Conservation (phyloP, 192 early-diverging fungal genomes). For the Podila epicladia region DNA sequence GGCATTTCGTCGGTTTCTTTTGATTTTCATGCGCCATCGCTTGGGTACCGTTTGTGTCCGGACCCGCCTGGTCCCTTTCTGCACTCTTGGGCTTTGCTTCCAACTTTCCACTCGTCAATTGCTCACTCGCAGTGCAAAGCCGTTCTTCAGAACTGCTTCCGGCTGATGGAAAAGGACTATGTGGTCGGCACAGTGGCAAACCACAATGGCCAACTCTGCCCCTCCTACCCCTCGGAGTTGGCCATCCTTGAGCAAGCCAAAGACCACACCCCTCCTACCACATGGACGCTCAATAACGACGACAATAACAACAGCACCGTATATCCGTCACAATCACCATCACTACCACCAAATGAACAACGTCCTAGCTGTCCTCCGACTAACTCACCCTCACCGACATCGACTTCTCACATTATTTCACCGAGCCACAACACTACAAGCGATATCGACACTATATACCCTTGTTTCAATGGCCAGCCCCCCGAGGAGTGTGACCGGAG, state of each 20-base stretch:
- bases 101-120: background rate
- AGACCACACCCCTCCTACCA: background rate
- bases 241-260: slow-evolving; percentile 35
- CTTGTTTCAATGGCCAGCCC: slow-evolving; percentile 1
- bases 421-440: background rate
- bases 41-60: too few relatives aligned
- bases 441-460: background rate
- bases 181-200: slow-evolving; percentile 39
- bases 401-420: background rate
- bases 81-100: too few relatives aligned
- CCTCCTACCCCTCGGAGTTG: slow-evolving; percentile 43
- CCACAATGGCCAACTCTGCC: slow-evolving; percentile 45
- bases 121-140: slow-evolving; percentile 29
- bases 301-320: background rate
- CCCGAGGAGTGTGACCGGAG: slow-evolving; percentile 46
- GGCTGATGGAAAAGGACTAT: slow-evolving; percentile 45
- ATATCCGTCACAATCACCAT: background rate
- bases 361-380: background rate
- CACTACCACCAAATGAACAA: background rate
- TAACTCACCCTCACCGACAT: background rate
- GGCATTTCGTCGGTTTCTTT: too few relatives aligned
- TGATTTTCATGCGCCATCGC: too few relatives aligned
- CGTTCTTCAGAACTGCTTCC: slow-evolving; percentile 44
- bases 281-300: background rate
- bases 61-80: too few relatives aligned